Evolutionary conservation across 2,329 filamentous ascomycete species (phyloP).

Genomic region (Keithomyces neogunnii): DNA sequence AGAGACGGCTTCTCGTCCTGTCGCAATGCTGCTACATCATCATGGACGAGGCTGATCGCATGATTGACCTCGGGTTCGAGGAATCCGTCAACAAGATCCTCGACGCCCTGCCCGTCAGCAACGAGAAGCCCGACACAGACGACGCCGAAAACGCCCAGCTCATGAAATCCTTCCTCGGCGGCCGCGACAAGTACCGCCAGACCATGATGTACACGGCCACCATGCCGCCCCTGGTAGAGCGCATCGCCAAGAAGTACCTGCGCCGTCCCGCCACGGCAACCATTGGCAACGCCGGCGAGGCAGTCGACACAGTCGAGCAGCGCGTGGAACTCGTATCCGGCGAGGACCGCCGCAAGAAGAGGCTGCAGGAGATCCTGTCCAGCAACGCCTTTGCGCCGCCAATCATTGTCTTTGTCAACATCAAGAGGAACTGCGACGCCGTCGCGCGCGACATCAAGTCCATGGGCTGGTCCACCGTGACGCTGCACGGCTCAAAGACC

Average conservation of each 20-base stretch:
- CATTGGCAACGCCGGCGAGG: constrained; percentile 90
- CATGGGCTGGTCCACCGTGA: constrained; percentile 85
- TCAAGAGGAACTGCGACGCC: constrained; percentile 97
- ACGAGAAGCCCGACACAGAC: constrained; percentile 92
- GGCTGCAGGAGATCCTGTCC: constrained; percentile 80
- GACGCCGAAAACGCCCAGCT: constrained; percentile 76
- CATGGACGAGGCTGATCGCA: constrained; percentile 98
- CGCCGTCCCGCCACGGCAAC: constrained; percentile 88
- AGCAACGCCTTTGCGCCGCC: constrained; percentile 75
- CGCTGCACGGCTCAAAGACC: constrained; percentile 90
- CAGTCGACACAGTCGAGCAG: constrained; percentile 96
- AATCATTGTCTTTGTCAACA: constrained; percentile 99
- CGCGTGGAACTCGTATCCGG: constrained; percentile 84
- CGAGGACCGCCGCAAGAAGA: constrained; percentile 95
- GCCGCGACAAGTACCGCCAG: constrained; percentile 77
- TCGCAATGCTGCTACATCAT: constrained; percentile 98
- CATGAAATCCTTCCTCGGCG: constrained; percentile 75
- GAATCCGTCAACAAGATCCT: constrained; percentile 97
- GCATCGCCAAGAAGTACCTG: constrained; percentile 94
- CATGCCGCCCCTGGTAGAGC: constrained; percentile 87
- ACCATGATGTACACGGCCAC: constrained; percentile 99
- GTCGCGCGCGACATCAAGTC: constrained; percentile 89
- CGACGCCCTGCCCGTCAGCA: constrained; percentile 81
- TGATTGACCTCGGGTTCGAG: constrained; percentile 98
- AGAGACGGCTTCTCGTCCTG: constrained; percentile 81